phyloP scores from a whole-genome alignment of 139 green algal genomes.

The Pseudopediastrum boryanum region DNA sequence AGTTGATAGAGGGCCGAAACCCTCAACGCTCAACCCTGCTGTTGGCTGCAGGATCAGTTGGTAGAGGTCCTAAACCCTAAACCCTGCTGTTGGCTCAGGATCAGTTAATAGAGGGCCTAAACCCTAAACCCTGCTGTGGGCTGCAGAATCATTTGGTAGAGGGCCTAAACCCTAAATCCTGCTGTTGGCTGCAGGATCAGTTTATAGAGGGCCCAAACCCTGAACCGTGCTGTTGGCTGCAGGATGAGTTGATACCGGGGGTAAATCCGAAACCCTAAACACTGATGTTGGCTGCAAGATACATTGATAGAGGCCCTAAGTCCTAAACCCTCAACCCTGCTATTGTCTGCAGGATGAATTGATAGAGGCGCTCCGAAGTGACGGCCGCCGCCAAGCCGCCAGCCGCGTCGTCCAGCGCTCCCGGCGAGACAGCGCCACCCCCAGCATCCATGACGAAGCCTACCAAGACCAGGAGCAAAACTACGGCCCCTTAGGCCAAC shows the following conservation, averaged over 20 bases:
- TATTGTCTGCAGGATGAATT: slow-evolving; percentile 78
- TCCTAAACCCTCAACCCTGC: neutral
- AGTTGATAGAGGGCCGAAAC: neutral
- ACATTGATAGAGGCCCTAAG: no score
- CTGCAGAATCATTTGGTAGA: neutral
- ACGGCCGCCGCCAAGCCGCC: slow-evolving; percentile 71
- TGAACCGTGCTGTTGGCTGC: neutral
- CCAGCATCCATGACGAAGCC: no score
- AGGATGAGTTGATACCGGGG: neutral
- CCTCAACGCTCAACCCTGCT: no score
- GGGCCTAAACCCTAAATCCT: neutral
- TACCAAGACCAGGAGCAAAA: no score
- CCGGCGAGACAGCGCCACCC: neutral
- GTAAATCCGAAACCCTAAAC: no score
- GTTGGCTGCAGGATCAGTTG: no score
- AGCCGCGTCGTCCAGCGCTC: neutral
- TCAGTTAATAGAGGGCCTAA: neutral
- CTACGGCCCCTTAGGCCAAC: no score
- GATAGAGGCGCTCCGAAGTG: slow-evolving; percentile 73
- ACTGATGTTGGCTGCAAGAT: no score
- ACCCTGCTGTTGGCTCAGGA: neutral
- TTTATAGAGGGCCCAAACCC: neutral
- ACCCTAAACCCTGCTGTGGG: neutral
- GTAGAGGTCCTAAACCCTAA: no score
- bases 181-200: neutral